A percentile compares a stretch with the other conserved stretches of the same genome.
Conservation (phyloP, 768 basidiomycete species). For the Phylloporus arenicola region DNA sequence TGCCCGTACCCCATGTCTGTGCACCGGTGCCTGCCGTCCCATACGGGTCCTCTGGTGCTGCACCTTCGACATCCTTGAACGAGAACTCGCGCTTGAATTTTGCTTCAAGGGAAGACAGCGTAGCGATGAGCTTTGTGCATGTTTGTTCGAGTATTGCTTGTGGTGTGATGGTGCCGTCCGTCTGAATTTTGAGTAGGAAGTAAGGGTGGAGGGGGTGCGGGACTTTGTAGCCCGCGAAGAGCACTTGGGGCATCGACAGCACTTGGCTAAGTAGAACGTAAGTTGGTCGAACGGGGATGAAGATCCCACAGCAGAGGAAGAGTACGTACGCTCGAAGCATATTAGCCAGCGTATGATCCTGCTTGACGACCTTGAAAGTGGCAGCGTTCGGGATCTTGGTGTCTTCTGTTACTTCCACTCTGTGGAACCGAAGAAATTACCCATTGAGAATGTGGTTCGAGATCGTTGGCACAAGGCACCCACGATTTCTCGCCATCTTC, state of each 20-base stretch:
- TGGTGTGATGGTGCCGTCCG: slow-evolving; percentile 82
- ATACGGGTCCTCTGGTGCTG: slow-evolving; percentile 45
- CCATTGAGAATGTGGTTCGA: background rate
- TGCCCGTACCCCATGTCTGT: slow-evolving; percentile 41
- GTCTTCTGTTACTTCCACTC: slow-evolving; percentile 89
- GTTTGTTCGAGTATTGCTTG: slow-evolving; percentile 79
- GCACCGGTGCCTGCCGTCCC: slow-evolving; percentile 39
- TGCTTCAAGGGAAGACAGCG: slow-evolving; percentile 58
- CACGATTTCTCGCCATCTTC: slow-evolving; percentile 93
- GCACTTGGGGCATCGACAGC: slow-evolving; percentile 76
- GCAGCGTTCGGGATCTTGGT: slow-evolving; percentile 98
- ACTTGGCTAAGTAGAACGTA: slow-evolving; percentile 61
- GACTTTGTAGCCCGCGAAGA: slow-evolving; percentile 97
- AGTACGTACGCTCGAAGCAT: slow-evolving; percentile 85
- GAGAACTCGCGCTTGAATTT: slow-evolving; percentile 83
- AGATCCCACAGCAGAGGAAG: background rate
- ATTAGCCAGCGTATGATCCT: slow-evolving; percentile 95
- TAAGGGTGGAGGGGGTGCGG: slow-evolving; percentile 94
- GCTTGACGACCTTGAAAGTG: slow-evolving; percentile 89
- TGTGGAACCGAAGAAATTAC: slow-evolving; percentile 35
- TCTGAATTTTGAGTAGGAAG: slow-evolving; percentile 94
- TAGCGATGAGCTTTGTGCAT: slow-evolving; percentile 73
- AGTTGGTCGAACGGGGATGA: slow-evolving; percentile 1
- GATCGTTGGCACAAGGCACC: slow-evolving; percentile 34
- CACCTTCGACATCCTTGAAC: slow-evolving; percentile 64